Evolutionary conservation across 176 grass and related monocot species (phyloP).

Genomic region (barley (Hordeum vulgare)): MorexV3_pseudomolecules_assembly NC_058520.1:409694826-409695325

Average conservation of each 20-base stretch:
- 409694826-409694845: conserved; percentile 69
- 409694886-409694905: conserved; percentile 88
- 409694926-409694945: conserved; percentile 83
- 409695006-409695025: conserved; percentile 81
- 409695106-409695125: conserved; percentile 9
- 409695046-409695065: conserved; percentile 70
- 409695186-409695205: neutral
- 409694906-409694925: conserved; percentile 91
- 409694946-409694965: conserved; percentile 96
- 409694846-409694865: conserved; percentile 94
- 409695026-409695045: conserved; percentile 44
- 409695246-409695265: neutral
- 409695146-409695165: neutral
- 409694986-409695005: conserved; percentile 98
- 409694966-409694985: conserved; percentile 95
- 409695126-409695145: conserved; percentile 5
- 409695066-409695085: conserved; percentile 76
- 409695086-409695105: conserved; percentile 45
- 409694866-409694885: conserved; percentile 96
- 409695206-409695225: neutral
- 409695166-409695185: neutral
- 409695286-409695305: neutral
- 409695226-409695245: neutral
- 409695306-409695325: neutral
- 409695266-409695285: neutral